These are phyloP conservation scores for Aspergillus coremiiformis DNA, from an alignment of 495 filamentous ascomycete genomes.

Conservation along the genomic window DNA sequence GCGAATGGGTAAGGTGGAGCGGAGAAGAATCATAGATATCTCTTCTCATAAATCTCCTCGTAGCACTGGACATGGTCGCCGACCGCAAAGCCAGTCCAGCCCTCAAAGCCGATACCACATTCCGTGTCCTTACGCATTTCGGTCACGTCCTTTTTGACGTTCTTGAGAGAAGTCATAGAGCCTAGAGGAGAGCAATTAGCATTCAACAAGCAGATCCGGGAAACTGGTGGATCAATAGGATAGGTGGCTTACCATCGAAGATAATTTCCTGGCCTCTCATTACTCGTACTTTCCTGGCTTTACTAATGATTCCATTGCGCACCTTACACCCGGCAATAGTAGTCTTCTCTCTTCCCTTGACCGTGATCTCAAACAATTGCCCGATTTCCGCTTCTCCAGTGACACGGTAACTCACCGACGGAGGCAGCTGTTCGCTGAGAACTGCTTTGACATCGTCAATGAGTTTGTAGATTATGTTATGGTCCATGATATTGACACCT, in stretches of 20 bases:
- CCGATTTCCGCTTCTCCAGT: slow-evolving; percentile 83
- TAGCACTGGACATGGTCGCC: slow-evolving; percentile 85
- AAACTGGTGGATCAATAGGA: not conserved
- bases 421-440: slow-evolving; percentile 60
- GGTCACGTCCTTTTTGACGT: slow-evolving; percentile 80
- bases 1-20: not conserved
- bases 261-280: slow-evolving; percentile 59
- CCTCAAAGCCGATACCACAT: slow-evolving; percentile 82
- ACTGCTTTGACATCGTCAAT: slow-evolving; percentile 70
- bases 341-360: slow-evolving; percentile 60
- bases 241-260: slow-evolving; percentile 62
- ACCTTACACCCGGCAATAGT: slow-evolving; percentile 84
- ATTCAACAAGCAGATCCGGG: too few species aligned
- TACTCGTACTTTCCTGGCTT: slow-evolving; percentile 59
- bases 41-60: slow-evolving; percentile 68
- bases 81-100: slow-evolving; percentile 66
- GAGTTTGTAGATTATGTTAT: slow-evolving; percentile 89
- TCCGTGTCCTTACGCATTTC: slow-evolving; percentile 88
- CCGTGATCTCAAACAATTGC: slow-evolving; percentile 73
- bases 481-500: slow-evolving; percentile 70
- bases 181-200: slow-evolving; percentile 40
- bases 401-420: slow-evolving; percentile 56
- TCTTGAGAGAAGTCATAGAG: slow-evolving; percentile 70
- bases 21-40: slow-evolving; percentile 34
- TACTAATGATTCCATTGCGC: slow-evolving; percentile 65